These are phyloP conservation scores for Pseudonitzschia delicatissima DNA, from an alignment of 108 stramenopile species.

Conservation along the genomic window DNA sequence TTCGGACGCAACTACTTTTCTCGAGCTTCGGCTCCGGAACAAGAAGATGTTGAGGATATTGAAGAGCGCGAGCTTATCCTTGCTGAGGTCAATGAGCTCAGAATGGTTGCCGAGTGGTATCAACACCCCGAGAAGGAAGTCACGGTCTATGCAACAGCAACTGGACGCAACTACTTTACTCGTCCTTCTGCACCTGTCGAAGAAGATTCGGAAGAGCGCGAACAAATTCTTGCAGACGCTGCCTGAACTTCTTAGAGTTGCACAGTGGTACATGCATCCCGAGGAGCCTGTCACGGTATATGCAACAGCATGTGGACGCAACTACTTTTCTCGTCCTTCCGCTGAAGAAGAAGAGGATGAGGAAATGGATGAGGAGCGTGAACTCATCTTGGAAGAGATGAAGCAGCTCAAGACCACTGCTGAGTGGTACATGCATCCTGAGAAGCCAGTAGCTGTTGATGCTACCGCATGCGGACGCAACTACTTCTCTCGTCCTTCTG, in stretches of 20 bases:
- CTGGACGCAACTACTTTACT: slow-evolving; percentile 64
- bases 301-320: slow-evolving; percentile 41
- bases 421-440: slow-evolving; percentile 34
- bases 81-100: slow-evolving; percentile 43
- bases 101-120: slow-evolving; percentile 54
- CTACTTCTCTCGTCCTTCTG: slow-evolving; percentile 60
- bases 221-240: slow-evolving; percentile 47
- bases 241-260: slow-evolving; percentile 45
- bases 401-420: slow-evolving; percentile 36
- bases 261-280: slow-evolving; percentile 58
- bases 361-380: slow-evolving; percentile 34
- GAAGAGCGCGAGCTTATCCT: slow-evolving; percentile 46
- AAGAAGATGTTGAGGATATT: slow-evolving; percentile 32
- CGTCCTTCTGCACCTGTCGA: slow-evolving; percentile 61
- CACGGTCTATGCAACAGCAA: slow-evolving; percentile 29
- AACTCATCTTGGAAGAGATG: slow-evolving; percentile 27
- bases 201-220: slow-evolving; percentile 51
- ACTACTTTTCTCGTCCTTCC: slow-evolving; percentile 63
- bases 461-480: slow-evolving; percentile 35
- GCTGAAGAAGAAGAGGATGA: slow-evolving; percentile 39
- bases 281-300: slow-evolving; percentile 42
- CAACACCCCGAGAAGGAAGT: slow-evolving; percentile 56
- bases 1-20: slow-evolving; percentile 69
- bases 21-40: slow-evolving; percentile 60
- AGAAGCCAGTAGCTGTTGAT: slow-evolving; percentile 29